These are phyloP conservation scores for Aeschynomene evenia DNA, from an alignment of 306 rosid species.

Conservation along the genomic window DNA sequence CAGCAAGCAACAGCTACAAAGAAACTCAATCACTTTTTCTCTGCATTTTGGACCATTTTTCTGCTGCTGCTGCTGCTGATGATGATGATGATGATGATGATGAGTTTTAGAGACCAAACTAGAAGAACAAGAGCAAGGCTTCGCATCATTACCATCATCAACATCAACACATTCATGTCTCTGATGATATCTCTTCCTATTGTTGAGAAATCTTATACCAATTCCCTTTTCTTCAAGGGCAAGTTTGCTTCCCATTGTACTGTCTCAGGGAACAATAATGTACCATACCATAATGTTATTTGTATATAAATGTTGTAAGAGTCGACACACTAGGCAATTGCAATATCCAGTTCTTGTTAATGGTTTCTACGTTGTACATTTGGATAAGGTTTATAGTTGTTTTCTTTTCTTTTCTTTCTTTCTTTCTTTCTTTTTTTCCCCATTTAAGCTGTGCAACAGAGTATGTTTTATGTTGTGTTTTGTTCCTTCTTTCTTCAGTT, in stretches of 20 bases:
- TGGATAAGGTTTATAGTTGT: slow-evolving; percentile 6
- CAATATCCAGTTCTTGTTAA: slow-evolving; percentile 1
- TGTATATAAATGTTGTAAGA: too few species aligned
- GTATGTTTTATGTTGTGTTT: neutral
- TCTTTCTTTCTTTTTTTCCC: too few species aligned
- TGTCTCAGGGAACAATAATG: neutral
- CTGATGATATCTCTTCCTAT: slow-evolving; percentile 10
- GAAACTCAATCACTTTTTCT: slow-evolving; percentile 35
- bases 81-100: too few species aligned
- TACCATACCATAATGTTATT: slow-evolving; percentile 3
- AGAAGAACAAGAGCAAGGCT: neutral
- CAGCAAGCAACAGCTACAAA: slow-evolving; percentile 53
- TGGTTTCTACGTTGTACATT: neutral
- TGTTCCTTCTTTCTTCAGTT: slow-evolving; percentile 11
- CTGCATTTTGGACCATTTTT: slow-evolving; percentile 23
- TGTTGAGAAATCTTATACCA: neutral
- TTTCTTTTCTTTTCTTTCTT: too few species aligned
- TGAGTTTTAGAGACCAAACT: slow-evolving; percentile 1
- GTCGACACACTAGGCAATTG: neutral
- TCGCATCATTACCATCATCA: slow-evolving; percentile 16
- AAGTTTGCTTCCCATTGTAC: slow-evolving; percentile 36
- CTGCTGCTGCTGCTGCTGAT: neutral
- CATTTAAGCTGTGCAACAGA: neutral
- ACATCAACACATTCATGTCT: neutral
- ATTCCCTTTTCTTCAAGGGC: slow-evolving; percentile 32